Conservation (phyloP, 2,329 filamentous ascomycete genomes). For the Graphilbum fragrans region DNA sequence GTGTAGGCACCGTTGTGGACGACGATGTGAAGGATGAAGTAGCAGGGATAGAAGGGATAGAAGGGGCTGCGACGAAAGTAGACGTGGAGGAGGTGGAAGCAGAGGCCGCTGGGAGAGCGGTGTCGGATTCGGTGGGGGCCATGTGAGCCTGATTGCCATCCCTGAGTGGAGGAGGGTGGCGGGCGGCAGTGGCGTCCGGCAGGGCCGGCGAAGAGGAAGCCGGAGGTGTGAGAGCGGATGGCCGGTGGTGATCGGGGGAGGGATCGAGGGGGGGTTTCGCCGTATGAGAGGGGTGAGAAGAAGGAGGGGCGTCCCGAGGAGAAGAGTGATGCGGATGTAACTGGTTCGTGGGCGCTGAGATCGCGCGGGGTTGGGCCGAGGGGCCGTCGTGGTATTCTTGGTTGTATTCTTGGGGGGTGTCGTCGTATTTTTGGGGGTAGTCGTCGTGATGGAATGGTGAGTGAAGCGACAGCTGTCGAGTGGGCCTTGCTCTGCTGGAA, state of each 20-base stretch:
- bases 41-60: conserved; percentile 9
- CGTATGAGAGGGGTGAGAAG: no score
- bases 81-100: background rate
- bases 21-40: conserved; percentile 14
- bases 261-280: no score
- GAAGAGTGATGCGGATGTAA: no score
- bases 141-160: conserved; percentile 7
- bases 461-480: background rate
- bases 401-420: no score
- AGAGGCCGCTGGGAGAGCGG: conserved; percentile 8
- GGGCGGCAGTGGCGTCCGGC: conserved; percentile 2
- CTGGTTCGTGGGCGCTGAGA: no score
- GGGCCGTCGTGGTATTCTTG: no score
- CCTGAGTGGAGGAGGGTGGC: background rate
- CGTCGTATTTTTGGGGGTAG: no score
- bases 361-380: no score
- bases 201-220: conserved; percentile 6
- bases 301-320: no score
- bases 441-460: background rate
- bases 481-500: conserved; percentile 20
- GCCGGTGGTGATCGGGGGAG: no score
- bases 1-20: conserved; percentile 12
- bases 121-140: conserved; percentile 8
- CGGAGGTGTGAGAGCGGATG: conserved; percentile 14
- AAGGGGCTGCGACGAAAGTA: conserved; percentile 4